Evolutionary conservation across 2,329 filamentous ascomycete genomes (phyloP).

Genomic region (Colletotrichum higginsianum): DNA sequence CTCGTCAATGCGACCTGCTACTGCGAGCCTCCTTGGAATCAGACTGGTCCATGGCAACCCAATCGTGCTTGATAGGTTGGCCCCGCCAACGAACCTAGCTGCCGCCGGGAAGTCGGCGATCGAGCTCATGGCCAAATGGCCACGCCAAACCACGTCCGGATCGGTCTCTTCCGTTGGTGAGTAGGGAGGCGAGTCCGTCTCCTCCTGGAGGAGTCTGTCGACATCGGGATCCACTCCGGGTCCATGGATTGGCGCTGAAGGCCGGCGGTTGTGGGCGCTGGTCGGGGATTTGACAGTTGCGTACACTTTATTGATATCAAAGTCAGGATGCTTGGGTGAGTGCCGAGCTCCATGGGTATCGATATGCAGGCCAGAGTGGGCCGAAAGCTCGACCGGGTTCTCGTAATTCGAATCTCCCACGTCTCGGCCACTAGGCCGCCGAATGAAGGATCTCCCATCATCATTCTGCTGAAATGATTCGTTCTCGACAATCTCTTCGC

Average conservation of each 20-base stretch:
- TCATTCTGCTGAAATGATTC: constrained; percentile 65
- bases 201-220: constrained; percentile 86
- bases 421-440: constrained; percentile 53
- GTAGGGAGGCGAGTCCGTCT: constrained; percentile 85
- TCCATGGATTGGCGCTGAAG: constrained; percentile 66
- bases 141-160: constrained; percentile 83
- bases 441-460: constrained; percentile 54
- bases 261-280: constrained; percentile 61
- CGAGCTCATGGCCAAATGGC: constrained; percentile 81
- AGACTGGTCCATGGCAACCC: constrained; percentile 77
- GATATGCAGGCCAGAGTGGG: constrained; percentile 57
- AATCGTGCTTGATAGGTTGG: constrained; percentile 77
- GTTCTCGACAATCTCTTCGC: constrained; percentile 89
- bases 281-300: constrained; percentile 85
- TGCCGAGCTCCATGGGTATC: constrained; percentile 60
- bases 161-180: constrained; percentile 83
- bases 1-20: constrained; percentile 86
- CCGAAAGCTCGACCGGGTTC: constrained; percentile 46
- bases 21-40: constrained; percentile 77
- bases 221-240: constrained; percentile 88
- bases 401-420: constrained; percentile 36
- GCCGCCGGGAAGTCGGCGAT: constrained; percentile 82
- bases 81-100: constrained; percentile 89
- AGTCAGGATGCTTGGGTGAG: constrained; percentile 72
- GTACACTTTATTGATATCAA: constrained; percentile 90